A percentile compares a stretch with the other conserved stretches of the same genome.
These are phyloP conservation scores for Hordeum pubiflorum DNA, from an alignment of 202 grass and related monocot species.

Conservation along the genomic window DNA sequence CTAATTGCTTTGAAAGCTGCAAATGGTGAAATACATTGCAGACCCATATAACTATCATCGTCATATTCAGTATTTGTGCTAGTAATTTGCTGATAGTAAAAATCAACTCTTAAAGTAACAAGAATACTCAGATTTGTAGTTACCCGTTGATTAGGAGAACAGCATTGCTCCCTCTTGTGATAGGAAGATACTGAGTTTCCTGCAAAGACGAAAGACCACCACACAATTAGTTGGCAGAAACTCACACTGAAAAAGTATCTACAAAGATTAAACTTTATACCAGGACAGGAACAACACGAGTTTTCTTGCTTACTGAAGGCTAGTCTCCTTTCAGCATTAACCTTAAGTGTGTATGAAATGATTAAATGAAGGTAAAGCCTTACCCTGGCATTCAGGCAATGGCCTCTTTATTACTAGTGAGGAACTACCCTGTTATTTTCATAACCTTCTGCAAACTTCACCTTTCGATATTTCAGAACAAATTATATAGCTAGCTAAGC, in stretches of 20 bases:
- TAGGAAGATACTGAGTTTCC: constrained; percentile 97
- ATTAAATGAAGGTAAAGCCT: background rate
- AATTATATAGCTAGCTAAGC: constrained; percentile 3
- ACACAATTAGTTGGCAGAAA: background rate
- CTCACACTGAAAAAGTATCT: background rate
- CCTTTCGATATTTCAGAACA: background rate
- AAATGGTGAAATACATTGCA: background rate
- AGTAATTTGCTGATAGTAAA: background rate
- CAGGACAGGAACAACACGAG: background rate
- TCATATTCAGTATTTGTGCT: background rate
- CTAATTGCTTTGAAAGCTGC: background rate
- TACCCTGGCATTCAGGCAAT: constrained; percentile 13
- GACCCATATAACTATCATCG: background rate
- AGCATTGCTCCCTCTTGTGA: constrained; percentile 89
- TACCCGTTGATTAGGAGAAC: constrained; percentile 99
- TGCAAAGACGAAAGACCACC: constrained; percentile 44
- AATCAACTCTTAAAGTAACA: constrained; percentile 4
- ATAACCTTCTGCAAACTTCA: background rate
- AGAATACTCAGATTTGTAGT: constrained; percentile 23
- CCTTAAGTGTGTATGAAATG: background rate
- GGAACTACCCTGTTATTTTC: background rate
- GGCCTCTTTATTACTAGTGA: constrained; percentile 5
- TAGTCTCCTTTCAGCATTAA: background rate
- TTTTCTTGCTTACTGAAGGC: background rate
- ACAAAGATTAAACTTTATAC: background rate